Conservation (phyloP, 768 basidiomycete species). For the Leccinum olivaceopallidum region DNA sequence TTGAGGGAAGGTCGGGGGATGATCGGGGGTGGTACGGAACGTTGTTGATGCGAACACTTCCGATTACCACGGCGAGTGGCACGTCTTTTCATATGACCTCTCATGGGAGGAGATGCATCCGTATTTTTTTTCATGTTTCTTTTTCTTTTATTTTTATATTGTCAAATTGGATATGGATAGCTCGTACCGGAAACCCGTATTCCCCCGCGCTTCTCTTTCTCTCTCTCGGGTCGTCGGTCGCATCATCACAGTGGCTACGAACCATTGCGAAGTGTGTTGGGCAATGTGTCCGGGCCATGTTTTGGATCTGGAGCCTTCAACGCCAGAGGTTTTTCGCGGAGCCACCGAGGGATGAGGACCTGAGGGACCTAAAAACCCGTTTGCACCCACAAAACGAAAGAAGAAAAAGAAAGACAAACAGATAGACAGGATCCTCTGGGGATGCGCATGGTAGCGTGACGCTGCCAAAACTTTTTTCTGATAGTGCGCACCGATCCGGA, state of each 20-base stretch:
- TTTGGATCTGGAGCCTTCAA: slow-evolving; percentile 16
- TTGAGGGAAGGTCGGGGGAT: slow-evolving; percentile 6
- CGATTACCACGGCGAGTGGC: slow-evolving; percentile 25
- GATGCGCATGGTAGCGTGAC: slow-evolving; percentile 11
- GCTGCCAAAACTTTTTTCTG: neutral
- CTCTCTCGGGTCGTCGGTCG: neutral
- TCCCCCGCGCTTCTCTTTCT: neutral
- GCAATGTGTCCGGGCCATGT: slow-evolving; percentile 11
- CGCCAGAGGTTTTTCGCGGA: slow-evolving; percentile 14
- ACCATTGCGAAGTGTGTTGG: slow-evolving; percentile 5
- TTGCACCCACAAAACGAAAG: neutral
- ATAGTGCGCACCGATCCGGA: slow-evolving; percentile 13
- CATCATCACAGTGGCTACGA: neutral
- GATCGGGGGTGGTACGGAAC: slow-evolving; percentile 18
- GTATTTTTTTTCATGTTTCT: slow-evolving; percentile 11
- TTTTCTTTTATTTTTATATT: neutral
- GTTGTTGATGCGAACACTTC: slow-evolving; percentile 12
- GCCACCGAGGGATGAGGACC: slow-evolving; percentile 4
- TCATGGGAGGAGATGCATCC: slow-evolving; percentile 14
- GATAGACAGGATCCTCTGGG: slow-evolving; percentile 1
- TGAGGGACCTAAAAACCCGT: slow-evolving; percentile 2
- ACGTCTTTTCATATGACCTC: slow-evolving; percentile 21
- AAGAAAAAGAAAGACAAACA: neutral
- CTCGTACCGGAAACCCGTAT: slow-evolving; percentile 16
- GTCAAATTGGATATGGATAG: slow-evolving; percentile 21